phyloP scores from a whole-genome alignment of 169 alveolate genomes.

The Plasmodium falciparum region DNA sequence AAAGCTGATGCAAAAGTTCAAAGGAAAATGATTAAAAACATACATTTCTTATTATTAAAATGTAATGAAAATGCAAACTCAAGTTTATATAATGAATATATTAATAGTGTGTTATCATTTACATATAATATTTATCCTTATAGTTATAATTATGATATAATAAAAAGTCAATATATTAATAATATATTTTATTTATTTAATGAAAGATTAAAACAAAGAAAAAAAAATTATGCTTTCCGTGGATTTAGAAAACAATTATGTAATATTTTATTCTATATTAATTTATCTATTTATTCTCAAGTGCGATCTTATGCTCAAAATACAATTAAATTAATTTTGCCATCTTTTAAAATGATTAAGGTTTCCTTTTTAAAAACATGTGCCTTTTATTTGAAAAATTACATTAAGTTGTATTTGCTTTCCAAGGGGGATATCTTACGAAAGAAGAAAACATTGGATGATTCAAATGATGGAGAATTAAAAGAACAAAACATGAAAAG shows the following conservation, averaged over 20 bases:
- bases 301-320: conserved; percentile 73
- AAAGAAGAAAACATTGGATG: background rate
- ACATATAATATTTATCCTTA: conserved; percentile 71
- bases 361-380: conserved; percentile 52
- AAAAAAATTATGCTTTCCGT: conserved; percentile 35
- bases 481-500: background rate
- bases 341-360: conserved; percentile 65
- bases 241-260: conserved; percentile 68
- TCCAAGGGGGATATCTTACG: background rate
- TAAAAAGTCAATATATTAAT: conserved; percentile 66
- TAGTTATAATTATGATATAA: conserved; percentile 64
- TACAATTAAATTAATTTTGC: conserved; percentile 57
- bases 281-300: conserved; percentile 68
- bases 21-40: conserved; percentile 51
- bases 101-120: conserved; percentile 54
- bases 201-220: conserved; percentile 72
- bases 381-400: conserved; percentile 49
- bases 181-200: conserved; percentile 45
- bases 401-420: conserved; percentile 22
- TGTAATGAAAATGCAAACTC: conserved; percentile 47
- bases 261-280: conserved; percentile 60
- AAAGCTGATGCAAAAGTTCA: conserved; percentile 73
- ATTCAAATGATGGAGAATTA: background rate
- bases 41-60: conserved; percentile 59
- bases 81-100: conserved; percentile 59